Conservation (phyloP, 306 rosid species). For the Begonia masoniana region DNA sequence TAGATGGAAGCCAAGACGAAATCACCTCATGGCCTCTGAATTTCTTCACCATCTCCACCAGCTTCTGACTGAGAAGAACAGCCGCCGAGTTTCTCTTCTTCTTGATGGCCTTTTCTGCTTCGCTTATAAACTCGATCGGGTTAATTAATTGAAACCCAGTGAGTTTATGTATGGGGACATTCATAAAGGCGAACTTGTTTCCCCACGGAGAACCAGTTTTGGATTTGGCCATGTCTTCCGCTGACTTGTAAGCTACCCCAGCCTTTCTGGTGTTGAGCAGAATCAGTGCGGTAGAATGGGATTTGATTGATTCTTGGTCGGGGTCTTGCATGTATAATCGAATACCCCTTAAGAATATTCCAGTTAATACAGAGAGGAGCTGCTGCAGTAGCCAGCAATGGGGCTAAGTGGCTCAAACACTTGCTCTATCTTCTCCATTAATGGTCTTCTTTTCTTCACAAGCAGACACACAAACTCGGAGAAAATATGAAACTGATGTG, state of each 20-base stretch:
- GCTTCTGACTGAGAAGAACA: too few relatives aligned
- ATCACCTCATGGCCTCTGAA: too few relatives aligned
- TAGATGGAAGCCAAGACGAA: too few relatives aligned
- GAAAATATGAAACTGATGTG: too few relatives aligned
- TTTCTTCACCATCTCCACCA: too few relatives aligned
- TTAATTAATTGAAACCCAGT: too few relatives aligned
- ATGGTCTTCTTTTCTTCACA: neutral
- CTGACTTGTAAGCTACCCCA: slow-evolving; percentile 28
- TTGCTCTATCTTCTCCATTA: neutral
- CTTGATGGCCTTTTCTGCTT: too few relatives aligned
- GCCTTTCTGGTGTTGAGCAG: slow-evolving; percentile 40
- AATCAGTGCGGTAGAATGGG: slow-evolving; percentile 37
- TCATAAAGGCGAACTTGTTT: slow-evolving; percentile 33
- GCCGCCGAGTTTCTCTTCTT: too few relatives aligned
- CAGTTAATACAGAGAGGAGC: slow-evolving; percentile 26
- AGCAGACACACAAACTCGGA: too few relatives aligned
- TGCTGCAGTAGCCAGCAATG: slow-evolving; percentile 35
- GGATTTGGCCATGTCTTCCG: slow-evolving; percentile 32
- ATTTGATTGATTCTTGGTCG: slow-evolving; percentile 19
- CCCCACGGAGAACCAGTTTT: slow-evolving; percentile 40
- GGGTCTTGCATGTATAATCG: slow-evolving; percentile 40
- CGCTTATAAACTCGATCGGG: too few relatives aligned
- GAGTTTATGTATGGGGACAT: slow-evolving; percentile 31
- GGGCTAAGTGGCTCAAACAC: slow-evolving; percentile 43
- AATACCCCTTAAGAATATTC: slow-evolving; percentile 30